Percentiles rank a stretch among this genome's conserved stretches.
Conservation (phyloP, 495 filamentous ascomycete genomes). For the Lepraria neglecta region DNA sequence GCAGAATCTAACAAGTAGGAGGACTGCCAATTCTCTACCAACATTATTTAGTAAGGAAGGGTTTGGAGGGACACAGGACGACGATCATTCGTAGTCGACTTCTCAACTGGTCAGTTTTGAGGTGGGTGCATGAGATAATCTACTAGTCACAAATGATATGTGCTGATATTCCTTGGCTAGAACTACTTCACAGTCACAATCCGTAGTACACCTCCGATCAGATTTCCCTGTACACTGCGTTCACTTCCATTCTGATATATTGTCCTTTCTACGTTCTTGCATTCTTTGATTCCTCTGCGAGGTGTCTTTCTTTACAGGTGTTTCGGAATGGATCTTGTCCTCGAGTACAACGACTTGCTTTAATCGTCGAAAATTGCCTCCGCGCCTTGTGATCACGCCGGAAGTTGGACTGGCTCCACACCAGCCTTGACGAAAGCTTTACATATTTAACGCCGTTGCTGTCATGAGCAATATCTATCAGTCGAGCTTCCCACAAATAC, state of each 20-base stretch:
- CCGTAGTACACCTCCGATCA: not conserved
- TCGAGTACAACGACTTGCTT: not conserved
- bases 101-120: not conserved
- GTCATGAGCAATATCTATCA: conserved; percentile 12
- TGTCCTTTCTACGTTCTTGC: not conserved
- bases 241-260: not conserved
- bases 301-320: not conserved
- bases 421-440: not conserved
- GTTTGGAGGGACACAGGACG: too few relatives aligned
- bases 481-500: conserved; percentile 1
- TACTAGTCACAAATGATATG: conserved; percentile 1
- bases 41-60: not conserved
- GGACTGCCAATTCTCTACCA: too few relatives aligned
- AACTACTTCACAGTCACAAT: not conserved
- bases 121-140: conserved; percentile 1
- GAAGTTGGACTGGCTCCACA: not conserved
- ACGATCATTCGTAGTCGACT: too few relatives aligned
- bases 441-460: not conserved
- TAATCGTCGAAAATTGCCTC: not conserved
- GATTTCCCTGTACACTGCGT: not conserved
- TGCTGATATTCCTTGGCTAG: not conserved
- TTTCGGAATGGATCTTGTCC: not conserved
- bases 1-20: conserved; percentile 3
- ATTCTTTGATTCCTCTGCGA: not conserved
- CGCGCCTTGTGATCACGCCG: not conserved